Conservation (phyloP, 345 rosid genomes). For the Rhodamnia argentea region DNA sequence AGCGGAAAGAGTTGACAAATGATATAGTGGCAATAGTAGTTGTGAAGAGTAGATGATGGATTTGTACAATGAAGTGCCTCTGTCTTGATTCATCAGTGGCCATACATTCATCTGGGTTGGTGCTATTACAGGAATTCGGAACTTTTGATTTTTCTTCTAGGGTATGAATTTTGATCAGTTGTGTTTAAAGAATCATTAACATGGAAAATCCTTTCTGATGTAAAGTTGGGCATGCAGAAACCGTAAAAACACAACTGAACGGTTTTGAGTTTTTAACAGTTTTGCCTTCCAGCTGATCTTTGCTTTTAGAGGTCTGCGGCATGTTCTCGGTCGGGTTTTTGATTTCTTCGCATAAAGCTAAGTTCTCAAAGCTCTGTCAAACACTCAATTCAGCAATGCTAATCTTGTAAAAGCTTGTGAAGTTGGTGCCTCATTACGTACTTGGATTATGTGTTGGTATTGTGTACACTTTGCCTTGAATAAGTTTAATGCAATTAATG, state of each 20-base stretch:
- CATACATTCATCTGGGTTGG: not conserved
- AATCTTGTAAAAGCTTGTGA: not conserved
- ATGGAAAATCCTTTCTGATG: not conserved
- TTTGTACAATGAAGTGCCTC: not conserved
- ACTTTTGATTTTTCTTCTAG: not conserved
- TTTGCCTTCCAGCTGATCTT: not conserved
- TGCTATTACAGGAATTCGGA: not conserved
- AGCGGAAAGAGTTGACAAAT: not conserved
- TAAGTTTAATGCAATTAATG: not conserved
- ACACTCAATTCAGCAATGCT: not conserved
- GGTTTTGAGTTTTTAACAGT: not conserved
- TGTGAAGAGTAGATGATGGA: not conserved
- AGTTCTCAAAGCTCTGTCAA: not conserved
- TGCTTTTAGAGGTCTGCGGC: not conserved
- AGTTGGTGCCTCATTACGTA: not conserved
- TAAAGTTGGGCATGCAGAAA: not conserved
- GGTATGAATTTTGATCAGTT: not conserved
- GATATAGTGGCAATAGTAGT: not conserved
- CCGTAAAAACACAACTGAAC: not conserved
- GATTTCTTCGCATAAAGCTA: not conserved
- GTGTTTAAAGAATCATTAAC: not conserved
- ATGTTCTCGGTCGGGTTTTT: not conserved
- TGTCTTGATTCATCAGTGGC: not conserved
- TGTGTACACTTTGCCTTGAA: not conserved
- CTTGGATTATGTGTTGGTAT: not conserved